Evolutionary conservation across 2,329 filamentous ascomycete genomes (phyloP), one percentile per base, ranked within the genome.

Genomic region (Decorospora gaudefroyi): DNA sequence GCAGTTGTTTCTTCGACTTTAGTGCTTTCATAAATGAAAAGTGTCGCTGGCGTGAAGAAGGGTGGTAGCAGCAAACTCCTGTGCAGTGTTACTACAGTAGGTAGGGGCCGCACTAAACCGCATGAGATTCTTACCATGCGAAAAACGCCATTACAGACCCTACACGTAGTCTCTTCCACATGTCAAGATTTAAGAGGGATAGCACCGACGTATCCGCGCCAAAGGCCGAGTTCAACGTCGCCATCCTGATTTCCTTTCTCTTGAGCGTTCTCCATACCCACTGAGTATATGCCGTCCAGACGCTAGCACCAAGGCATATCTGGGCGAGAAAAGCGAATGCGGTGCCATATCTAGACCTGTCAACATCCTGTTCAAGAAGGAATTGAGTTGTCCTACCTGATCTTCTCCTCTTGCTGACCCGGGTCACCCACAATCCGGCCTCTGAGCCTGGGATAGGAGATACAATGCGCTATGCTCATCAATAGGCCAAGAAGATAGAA

Each of bases 1-100:
- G 15, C 34, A 12, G 19, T 27, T 11, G 27, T 13, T 3, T 36
- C n/a, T 3, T 27, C 34, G 11, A 27, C 23, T 8, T 36, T 13
- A 9, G 16, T 36, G n/a, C 34, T 17, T 17, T 36, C 34, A n/a
- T 18, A 25, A 13, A 36, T 36, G 34, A 27, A 36, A 21, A 36
- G 3, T 25, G 33, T 36, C 15, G 33, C 33, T 17, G 33, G 22
- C 4, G 33, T 36, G 7, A 26, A 36, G 33, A 36, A 36, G 4
- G 33, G 33, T 1, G 33, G 33, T 25, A 36, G 2, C 3, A 36
- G 18, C 4, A 36, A 15, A 0, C 22, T 23, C 33, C 33, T 36
- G 12, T 3, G 1, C 1, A 8, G n/a, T n/a, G n/a, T n/a, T n/a
- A n/a, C n/a, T 3, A 11, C 11, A 4, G 25, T 5, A 36, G 4